A percentile compares a stretch with the other conserved stretches of the same genome.
Conservation (phyloP, 2,329 filamentous ascomycete genomes). For the Colletotrichum neosansevieriae region DNA sequence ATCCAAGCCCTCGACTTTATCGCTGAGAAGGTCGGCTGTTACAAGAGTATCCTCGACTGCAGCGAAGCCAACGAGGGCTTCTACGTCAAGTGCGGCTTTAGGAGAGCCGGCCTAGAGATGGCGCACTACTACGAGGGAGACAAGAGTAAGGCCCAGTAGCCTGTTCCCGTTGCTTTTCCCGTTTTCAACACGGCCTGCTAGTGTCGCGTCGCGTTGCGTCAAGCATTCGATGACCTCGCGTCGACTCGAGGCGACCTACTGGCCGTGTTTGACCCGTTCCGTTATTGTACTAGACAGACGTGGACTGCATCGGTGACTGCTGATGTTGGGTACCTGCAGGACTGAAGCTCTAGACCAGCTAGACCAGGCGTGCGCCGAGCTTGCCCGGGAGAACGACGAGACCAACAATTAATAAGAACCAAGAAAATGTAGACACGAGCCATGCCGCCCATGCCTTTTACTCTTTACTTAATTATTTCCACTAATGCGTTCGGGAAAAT, state of each 20-base stretch:
- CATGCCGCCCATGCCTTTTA: neutral
- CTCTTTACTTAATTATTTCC: neutral
- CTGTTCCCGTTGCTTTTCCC: conserved; percentile 7
- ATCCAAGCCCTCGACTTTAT: conserved; percentile 95
- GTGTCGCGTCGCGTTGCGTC: neutral
- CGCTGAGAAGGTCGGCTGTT: conserved; percentile 89
- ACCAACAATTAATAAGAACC: conserved; percentile 5
- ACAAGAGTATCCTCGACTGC: conserved; percentile 97
- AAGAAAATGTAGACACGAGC: conserved; percentile 12
- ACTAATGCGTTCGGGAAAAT: neutral
- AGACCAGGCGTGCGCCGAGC: conserved; percentile 16
- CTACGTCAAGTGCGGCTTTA: conserved; percentile 97
- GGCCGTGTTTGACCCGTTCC: neutral
- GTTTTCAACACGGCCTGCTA: neutral
- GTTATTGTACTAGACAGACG: neutral
- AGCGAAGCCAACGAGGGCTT: conserved; percentile 97
- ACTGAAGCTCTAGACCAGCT: conserved; percentile 17
- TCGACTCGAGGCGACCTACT: neutral
- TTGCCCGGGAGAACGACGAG: neutral
- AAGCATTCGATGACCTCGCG: neutral
- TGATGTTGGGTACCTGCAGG: conserved; percentile 26
- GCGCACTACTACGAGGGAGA: conserved; percentile 86
- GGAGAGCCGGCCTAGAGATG: conserved; percentile 94
- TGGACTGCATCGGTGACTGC: conserved; percentile 28
- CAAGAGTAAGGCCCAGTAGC: conserved; percentile 59